These are phyloP conservation scores for Linnemannia zychae DNA, from an alignment of 192 early-diverging fungal genomes.

Conservation along the genomic window DNA sequence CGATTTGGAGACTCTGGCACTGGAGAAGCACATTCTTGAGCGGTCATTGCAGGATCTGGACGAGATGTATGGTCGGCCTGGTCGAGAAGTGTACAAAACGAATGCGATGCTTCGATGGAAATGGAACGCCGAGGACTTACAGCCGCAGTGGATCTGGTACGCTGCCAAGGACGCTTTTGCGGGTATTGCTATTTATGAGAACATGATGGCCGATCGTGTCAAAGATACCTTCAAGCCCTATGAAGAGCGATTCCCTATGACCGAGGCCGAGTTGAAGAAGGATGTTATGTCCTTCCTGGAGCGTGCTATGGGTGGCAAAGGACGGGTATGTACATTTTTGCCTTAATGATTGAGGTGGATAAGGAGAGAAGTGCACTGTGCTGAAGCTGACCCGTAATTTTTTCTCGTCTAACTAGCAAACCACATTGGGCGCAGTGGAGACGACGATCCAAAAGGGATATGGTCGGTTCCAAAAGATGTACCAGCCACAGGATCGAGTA, in stretches of 20 bases:
- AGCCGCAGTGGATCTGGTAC: conserved; percentile 46
- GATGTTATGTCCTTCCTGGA: conserved; percentile 21
- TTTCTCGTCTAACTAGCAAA: background rate
- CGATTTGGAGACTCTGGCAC: conserved; percentile 48
- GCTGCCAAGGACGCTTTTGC: conserved; percentile 60
- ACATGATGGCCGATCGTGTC: conserved; percentile 27
- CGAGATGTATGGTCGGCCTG: conserved; percentile 54
- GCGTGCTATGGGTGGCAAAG: background rate
- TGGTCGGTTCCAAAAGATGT: conserved; percentile 37
- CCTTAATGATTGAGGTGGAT: background rate
- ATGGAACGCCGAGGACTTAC: conserved; percentile 50
- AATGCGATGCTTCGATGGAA: conserved; percentile 54
- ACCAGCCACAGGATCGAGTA: conserved; percentile 22
- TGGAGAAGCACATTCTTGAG: conserved; percentile 19
- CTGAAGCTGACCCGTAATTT: background rate
- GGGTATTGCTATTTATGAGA: conserved; percentile 50
- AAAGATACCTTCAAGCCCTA: conserved; percentile 14
- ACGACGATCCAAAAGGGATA: conserved; percentile 4
- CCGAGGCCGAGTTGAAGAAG: conserved; percentile 19
- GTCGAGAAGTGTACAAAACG: conserved; percentile 55
- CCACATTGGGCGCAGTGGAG: conserved; percentile 1
- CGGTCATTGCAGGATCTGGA: conserved; percentile 50
- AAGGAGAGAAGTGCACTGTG: too few relatives aligned
- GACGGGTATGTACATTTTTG: conserved; percentile 1
- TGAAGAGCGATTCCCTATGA: conserved; percentile 29